Conservation (phyloP, 371 early-diverging fungal genomes). For the Mucor irregularis region DNA sequence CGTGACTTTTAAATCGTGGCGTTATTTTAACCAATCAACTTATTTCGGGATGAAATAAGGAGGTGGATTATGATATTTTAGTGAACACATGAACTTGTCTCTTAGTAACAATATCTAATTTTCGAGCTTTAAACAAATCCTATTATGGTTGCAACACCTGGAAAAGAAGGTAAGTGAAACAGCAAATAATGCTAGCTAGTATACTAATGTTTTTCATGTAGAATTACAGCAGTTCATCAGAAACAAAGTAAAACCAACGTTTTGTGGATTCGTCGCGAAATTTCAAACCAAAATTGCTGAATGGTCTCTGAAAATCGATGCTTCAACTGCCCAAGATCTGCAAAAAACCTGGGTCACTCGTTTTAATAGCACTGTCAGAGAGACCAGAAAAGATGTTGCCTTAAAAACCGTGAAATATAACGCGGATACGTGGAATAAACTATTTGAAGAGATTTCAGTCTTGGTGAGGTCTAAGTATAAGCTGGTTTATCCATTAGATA, state of each 20-base stretch:
- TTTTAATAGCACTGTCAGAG: conserved; percentile 12
- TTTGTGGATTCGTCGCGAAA: conserved; percentile 5
- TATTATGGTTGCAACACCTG: conserved; percentile 3
- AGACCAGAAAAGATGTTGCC: conserved; percentile 5
- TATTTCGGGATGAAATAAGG: no score
- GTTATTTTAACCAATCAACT: no score
- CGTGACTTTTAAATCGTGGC: no score
- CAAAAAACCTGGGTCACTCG: conserved; percentile 7
- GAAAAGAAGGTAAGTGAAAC: conserved; percentile 17
- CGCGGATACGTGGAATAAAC: conserved; percentile 2
- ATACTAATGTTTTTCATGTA: conserved; percentile 13
- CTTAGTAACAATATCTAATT: no score
- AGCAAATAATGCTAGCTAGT: conserved; percentile 8
- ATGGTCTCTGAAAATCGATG: conserved; percentile 2
- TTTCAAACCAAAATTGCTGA: conserved; percentile 11
- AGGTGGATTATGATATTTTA: no score
- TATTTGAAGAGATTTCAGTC: conserved; percentile 15
- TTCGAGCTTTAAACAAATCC: background rate
- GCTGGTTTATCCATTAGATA: conserved; percentile 2
- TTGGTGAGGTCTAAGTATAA: conserved; percentile 15
- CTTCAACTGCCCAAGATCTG: conserved; percentile 2
- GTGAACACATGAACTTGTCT: no score
- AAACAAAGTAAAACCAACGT: conserved; percentile 11
- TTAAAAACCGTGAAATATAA: conserved; percentile 14
- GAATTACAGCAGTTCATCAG: conserved; percentile 9